Evolutionary conservation across 495 filamentous ascomycete species (phyloP), one percentile per base, ranked within the genome.

Genomic region (Pyronema domesticum): DNA sequence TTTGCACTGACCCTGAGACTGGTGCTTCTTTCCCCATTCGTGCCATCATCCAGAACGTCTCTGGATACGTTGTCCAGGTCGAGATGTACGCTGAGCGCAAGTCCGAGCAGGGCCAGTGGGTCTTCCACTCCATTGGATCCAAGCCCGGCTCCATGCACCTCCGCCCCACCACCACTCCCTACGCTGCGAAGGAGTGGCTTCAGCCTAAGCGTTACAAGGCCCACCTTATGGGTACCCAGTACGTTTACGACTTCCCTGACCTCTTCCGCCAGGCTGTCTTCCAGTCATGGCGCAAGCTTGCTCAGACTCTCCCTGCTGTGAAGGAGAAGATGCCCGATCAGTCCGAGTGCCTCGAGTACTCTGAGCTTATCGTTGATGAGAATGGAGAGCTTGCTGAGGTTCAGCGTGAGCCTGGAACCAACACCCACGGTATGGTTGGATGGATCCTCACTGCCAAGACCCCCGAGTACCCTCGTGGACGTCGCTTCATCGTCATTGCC

Each of bases 161-260:
- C 68, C 76, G 87, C 57, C 79, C 88, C 5, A 89, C 95, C 42
- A 82, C 79, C 35, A 86, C 91, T 7, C 91, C 91, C 18, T 96
- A 98, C 71, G 83, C 89, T 30, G 94, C 89, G 62, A 98, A 96
- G 76, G 93, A 95, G 67, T 94, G 89, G 82, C 74, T 96, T 58
- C 91, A 98, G 72, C 91, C 91, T 57, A 98, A 96, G 79, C 79
- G 91, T 55, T 96, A 96, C 80, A 96, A 93, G 80, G 91, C 91
- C 49, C 91, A 98, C 69, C 67, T 98, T 53, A 95, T 96, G 89
- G 91, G 91, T 60, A 98, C 91, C 14, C 91, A 98, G 68, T 98
- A 95, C 60, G 93, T 95, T 55, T 98, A 98, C 68, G 91, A 98
- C 73, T 98, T 98, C 84, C 91, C 91, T 7, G 93, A 98, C 74